Percentiles rank a stretch among this genome's conserved stretches.
phyloP scores from a whole-genome alignment of 164 flowering plant genomes.

The Kalanchoe fedtschenkoi region DNA sequence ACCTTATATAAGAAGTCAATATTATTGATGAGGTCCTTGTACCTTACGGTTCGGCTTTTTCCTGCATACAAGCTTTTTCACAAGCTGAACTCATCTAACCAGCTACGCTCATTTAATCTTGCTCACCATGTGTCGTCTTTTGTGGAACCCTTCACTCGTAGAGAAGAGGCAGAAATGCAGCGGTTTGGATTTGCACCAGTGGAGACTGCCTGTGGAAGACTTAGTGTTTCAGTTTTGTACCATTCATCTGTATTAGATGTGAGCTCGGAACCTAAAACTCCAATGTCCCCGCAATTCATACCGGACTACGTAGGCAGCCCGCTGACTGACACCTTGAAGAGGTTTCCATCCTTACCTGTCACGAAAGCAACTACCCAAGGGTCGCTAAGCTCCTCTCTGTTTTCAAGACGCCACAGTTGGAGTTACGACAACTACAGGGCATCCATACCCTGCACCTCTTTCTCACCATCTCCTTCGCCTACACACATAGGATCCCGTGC shows the following conservation, averaged over 20 bases:
- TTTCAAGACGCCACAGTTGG: constrained; percentile 77
- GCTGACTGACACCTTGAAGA: constrained; percentile 59
- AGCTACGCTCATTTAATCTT: constrained; percentile 38
- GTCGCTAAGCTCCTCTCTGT: constrained; percentile 45
- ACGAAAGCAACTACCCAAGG: constrained; percentile 19
- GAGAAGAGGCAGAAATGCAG: constrained; percentile 77
- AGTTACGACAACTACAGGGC: constrained; percentile 45
- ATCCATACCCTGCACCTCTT: constrained; percentile 36
- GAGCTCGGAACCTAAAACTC: constrained; percentile 48
- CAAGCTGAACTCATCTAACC: constrained; percentile 59
- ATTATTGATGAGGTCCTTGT: constrained; percentile 68
- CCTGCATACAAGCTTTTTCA: constrained; percentile 79
- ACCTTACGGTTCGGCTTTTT: constrained; percentile 63
- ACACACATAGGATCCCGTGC: constrained; percentile 42
- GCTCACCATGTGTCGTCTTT: constrained; percentile 55
- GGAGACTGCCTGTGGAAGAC: constrained; percentile 70
- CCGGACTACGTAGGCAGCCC: constrained; percentile 97
- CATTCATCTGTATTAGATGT: constrained; percentile 41
- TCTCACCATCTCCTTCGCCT: constrained; percentile 60
- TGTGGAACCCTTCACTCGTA: constrained; percentile 64
- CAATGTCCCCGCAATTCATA: constrained; percentile 66
- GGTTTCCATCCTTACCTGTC: constrained; percentile 53
- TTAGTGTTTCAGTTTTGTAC: constrained; percentile 66
- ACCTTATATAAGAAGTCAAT: constrained; percentile 56
- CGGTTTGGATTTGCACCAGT: constrained; percentile 60